Percentiles rank a stretch among this genome's conserved stretches.
Evolutionary conservation across 495 filamentous ascomycete species (phyloP).

Genomic region (Neurospora sp.): DNA sequence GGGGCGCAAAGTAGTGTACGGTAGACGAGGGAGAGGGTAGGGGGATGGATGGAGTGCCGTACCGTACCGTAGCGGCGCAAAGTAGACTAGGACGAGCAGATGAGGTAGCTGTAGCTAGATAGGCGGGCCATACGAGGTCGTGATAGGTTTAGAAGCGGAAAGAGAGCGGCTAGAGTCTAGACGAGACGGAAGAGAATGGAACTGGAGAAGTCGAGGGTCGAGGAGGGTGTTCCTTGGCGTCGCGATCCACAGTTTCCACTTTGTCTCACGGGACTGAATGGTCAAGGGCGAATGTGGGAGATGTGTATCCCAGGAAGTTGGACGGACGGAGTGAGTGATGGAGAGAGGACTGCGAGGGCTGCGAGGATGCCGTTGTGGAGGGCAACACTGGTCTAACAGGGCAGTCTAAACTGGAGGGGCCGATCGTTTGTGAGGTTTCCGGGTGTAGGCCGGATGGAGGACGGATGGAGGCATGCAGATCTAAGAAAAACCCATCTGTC

Average conservation of each 20-base stretch:
- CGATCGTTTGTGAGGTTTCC: neutral
- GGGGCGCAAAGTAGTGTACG: neutral
- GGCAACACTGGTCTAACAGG: neutral
- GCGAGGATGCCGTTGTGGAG: neutral
- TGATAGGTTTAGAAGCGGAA: neutral
- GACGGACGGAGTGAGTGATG: neutral
- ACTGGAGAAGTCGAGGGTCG: neutral
- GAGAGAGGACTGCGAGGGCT: neutral
- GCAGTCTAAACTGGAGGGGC: neutral
- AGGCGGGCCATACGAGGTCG: neutral
- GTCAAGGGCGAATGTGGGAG: neutral
- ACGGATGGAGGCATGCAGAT: neutral
- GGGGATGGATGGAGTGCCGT: neutral
- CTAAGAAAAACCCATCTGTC: neutral
- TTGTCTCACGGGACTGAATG: neutral
- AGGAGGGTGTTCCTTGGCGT: neutral
- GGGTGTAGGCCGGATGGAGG: neutral
- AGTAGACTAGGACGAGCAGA: neutral
- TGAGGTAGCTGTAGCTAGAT: neutral
- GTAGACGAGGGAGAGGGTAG: neutral
- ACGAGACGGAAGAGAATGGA: neutral
- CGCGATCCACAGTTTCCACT: neutral
- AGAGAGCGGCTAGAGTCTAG: neutral
- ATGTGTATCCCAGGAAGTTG: neutral
- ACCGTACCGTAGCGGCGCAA: neutral